These are phyloP conservation scores for Geopyxis carbonaria DNA, from an alignment of 495 filamentous ascomycete genomes.

Conservation along the genomic window DNA sequence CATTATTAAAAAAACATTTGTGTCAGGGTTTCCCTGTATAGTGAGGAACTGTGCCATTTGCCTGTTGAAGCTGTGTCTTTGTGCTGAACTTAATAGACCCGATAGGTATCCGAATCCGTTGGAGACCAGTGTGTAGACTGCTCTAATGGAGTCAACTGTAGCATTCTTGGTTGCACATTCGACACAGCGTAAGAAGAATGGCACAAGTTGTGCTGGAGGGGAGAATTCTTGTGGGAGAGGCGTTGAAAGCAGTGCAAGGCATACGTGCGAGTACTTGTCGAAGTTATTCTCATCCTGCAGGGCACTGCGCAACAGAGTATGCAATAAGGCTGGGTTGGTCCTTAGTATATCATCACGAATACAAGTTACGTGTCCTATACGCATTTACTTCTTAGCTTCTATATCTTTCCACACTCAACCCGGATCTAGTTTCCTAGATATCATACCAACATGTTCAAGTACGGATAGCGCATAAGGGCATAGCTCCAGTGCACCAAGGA, in stretches of 20 bases:
- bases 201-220: constrained; percentile 16
- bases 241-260: constrained; percentile 18
- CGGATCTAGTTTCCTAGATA: too few relatives aligned
- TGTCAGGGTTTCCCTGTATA: constrained; percentile 2
- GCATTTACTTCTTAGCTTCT: constrained; percentile 1
- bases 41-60: constrained; percentile 19
- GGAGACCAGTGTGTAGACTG: constrained; percentile 21
- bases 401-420: too few relatives aligned
- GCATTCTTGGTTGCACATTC: constrained; percentile 19
- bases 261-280: constrained; percentile 23
- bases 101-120: constrained; percentile 21
- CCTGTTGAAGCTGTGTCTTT: constrained; percentile 15
- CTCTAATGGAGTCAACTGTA: constrained; percentile 11
- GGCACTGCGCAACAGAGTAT: constrained; percentile 19
- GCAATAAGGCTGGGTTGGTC: constrained; percentile 13
- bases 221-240: constrained; percentile 18
- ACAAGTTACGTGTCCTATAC: constrained; percentile 8
- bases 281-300: constrained; percentile 23
- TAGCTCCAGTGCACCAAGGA: constrained; percentile 19
- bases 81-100: constrained; percentile 13
- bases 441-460: constrained; percentile 15
- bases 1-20: constrained; percentile 15
- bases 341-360: constrained; percentile 15
- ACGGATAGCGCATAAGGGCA: constrained; percentile 21
- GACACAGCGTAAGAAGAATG: constrained; percentile 17